phyloP scores from a whole-genome alignment of 257 asterid species.

The Vinca minor region DNA sequence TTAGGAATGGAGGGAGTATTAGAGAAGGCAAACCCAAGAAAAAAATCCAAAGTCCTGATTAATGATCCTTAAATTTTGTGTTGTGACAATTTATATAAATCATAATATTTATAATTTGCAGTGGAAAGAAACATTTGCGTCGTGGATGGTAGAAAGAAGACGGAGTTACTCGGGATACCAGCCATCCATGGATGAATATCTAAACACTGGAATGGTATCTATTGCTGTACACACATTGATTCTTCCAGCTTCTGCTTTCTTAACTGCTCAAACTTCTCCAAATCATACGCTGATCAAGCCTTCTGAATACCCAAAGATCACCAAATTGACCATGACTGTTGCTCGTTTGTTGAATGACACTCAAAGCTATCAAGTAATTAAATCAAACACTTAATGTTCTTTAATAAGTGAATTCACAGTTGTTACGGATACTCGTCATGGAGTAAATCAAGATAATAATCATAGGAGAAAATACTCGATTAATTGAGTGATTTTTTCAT shows the following conservation, averaged over 20 bases:
- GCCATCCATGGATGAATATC: conserved; percentile 42
- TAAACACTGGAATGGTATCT: conserved; percentile 36
- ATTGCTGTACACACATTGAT: conserved; percentile 30
- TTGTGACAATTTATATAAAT: neutral
- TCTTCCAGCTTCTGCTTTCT: conserved; percentile 38
- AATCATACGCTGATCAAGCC: conserved; percentile 10
- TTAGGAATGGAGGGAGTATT: no score
- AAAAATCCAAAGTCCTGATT: no score
- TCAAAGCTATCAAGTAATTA: conserved; percentile 48
- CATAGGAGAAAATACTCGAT: no score
- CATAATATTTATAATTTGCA: neutral
- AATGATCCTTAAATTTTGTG: neutral
- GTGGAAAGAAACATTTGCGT: conserved; percentile 51
- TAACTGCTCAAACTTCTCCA: conserved; percentile 8
- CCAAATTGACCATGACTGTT: conserved; percentile 42
- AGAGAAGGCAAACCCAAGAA: no score
- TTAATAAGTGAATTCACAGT: no score
- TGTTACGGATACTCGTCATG: no score
- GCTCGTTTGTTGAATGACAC: conserved; percentile 47
- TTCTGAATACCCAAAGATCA: conserved; percentile 22
- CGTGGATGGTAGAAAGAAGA: conserved; percentile 57
- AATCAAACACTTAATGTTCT: no score
- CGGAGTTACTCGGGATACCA: conserved; percentile 39
- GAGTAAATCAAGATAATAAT: no score
- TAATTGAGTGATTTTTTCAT: no score